Evolutionary conservation across 192 early-diverging fungal genomes (phyloP).

Genomic region (Glomus cerebriforme): DNA sequence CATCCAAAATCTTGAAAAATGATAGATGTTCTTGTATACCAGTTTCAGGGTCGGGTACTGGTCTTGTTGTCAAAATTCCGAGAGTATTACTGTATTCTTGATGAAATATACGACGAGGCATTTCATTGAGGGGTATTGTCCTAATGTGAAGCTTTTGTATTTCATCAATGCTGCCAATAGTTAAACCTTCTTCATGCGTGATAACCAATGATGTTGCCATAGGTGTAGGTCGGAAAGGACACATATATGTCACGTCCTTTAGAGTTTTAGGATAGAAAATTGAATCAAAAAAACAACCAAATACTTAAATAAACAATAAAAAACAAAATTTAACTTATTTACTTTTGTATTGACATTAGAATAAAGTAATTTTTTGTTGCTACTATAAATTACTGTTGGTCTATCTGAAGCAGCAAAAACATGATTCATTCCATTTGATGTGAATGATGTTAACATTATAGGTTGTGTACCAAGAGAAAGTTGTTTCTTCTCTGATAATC

Average conservation of each 20-base stretch:
- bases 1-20: conserved; percentile 67
- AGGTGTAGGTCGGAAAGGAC: conserved; percentile 57
- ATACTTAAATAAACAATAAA: not conserved
- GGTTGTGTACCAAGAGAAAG: conserved; percentile 81
- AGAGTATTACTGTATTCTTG: conserved; percentile 57
- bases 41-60: not conserved
- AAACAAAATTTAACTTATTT: not conserved
- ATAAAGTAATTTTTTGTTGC: conserved; percentile 71
- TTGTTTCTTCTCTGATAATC: conserved; percentile 55
- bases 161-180: conserved; percentile 76
- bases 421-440: conserved; percentile 40
- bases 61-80: conserved; percentile 60
- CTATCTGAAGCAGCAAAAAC: conserved; percentile 85
- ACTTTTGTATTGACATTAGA: conserved; percentile 85
- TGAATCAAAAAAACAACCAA: not conserved
- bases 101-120: conserved; percentile 70
- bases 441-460: conserved; percentile 59
- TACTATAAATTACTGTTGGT: conserved; percentile 77
- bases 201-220: conserved; percentile 65
- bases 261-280: not conserved
- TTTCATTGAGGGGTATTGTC: conserved; percentile 63
- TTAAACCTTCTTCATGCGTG: conserved; percentile 59
- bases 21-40: not conserved
- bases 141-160: conserved; percentile 86
- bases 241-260: conserved; percentile 64